These are phyloP conservation scores for Quercus variabilis DNA, from an alignment of 306 rosid species.

Conservation along the genomic window DNA sequence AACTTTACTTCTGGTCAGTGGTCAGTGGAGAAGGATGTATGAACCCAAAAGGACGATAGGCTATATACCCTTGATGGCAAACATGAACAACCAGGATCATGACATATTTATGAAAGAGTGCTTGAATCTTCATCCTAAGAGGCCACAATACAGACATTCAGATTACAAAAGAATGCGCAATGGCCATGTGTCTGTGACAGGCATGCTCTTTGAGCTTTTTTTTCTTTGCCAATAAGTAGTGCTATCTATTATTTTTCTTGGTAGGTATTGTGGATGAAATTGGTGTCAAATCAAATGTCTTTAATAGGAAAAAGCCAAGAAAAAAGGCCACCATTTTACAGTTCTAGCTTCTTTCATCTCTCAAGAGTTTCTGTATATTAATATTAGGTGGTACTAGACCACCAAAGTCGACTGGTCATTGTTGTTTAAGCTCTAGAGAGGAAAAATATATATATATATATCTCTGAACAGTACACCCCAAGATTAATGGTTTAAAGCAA, in stretches of 20 bases:
- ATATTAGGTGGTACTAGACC: background rate
- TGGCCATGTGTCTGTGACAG: background rate
- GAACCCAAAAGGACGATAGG: background rate
- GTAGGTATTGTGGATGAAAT: background rate
- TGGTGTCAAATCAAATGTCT: slow-evolving; percentile 20
- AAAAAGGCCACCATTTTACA: background rate
- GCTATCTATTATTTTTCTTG: background rate
- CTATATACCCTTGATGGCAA: background rate
- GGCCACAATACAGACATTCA: background rate
- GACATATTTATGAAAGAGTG: background rate
- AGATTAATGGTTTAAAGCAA: background rate
- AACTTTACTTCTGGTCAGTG: background rate
- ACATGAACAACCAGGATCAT: background rate
- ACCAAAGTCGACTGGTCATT: background rate
- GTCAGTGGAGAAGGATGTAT: background rate
- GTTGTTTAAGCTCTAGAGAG: background rate
- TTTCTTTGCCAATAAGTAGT: slow-evolving; percentile 2
- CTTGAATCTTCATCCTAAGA: background rate
- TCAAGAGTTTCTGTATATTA: no score
- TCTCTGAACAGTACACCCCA: background rate
- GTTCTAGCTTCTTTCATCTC: no score
- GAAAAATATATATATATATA: background rate
- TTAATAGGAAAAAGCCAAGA: background rate
- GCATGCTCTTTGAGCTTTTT: background rate
- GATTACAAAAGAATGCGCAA: background rate